phyloP scores from a whole-genome alignment of 1,284 basidiomycete genomes.

The Pisolithus thermaeus region DNA sequence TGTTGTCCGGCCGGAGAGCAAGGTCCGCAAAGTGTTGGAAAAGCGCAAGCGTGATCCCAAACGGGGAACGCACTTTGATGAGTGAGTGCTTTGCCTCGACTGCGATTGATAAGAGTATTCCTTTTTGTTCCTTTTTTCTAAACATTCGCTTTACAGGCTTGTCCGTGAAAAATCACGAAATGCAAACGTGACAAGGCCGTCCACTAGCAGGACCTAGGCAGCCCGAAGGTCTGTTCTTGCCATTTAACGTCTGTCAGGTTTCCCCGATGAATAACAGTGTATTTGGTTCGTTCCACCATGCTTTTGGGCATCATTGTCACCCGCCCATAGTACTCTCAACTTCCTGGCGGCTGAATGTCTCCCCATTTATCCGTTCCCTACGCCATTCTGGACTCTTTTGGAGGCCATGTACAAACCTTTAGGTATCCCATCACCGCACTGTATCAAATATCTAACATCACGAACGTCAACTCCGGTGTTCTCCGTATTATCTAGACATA shows the following conservation, averaged over 20 bases:
- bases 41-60: conserved; percentile 83
- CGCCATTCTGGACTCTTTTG: background rate
- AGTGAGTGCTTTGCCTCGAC: conserved; percentile 25
- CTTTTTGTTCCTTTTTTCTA: background rate
- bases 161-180: background rate
- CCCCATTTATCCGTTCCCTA: background rate
- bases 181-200: background rate
- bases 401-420: background rate
- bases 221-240: background rate
- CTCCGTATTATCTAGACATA: background rate
- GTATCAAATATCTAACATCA: background rate
- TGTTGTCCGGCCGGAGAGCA: conserved; percentile 84
- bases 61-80: conserved; percentile 73
- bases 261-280: too few relatives aligned
- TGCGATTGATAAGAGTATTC: background rate
- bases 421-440: background rate
- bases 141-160: background rate
- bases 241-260: background rate
- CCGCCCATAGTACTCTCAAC: background rate
- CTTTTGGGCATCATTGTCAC: too few relatives aligned
- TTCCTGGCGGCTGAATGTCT: background rate
- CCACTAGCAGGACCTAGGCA: background rate
- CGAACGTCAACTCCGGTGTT: background rate
- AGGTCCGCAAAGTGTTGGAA: conserved; percentile 77
- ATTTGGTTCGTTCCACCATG: too few relatives aligned